These are phyloP conservation scores for Metschnikowia borealis DNA, from an alignment of 805 yeast genomes.

Conservation along the genomic window DNA sequence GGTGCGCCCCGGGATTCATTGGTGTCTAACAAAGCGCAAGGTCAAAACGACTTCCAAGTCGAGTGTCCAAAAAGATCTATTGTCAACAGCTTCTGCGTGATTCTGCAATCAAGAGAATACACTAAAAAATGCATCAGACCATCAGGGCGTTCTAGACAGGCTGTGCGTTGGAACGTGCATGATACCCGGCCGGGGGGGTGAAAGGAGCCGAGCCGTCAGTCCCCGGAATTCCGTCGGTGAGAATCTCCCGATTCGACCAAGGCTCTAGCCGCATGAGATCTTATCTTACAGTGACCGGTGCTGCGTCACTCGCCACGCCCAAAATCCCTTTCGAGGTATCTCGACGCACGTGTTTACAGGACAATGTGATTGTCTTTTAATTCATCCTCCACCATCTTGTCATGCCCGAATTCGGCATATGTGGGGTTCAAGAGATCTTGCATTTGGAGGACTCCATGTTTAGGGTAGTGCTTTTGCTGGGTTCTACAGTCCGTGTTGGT, in stretches of 20 bases:
- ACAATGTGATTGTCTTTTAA: too few relatives aligned
- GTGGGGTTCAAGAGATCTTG: too few relatives aligned
- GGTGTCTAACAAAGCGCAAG: background rate
- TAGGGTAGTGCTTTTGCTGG: too few relatives aligned
- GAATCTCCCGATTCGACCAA: background rate
- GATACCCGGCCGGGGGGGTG: background rate
- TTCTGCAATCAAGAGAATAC: background rate
- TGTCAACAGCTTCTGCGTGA: background rate
- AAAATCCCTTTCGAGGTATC: background rate
- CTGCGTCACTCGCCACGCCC: background rate
- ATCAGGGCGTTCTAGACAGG: background rate
- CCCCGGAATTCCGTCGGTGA: background rate
- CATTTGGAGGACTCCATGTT: too few relatives aligned
- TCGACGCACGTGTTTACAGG: background rate
- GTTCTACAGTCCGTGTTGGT: too few relatives aligned
- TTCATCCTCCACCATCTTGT: too few relatives aligned
- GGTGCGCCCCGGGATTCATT: fast-evolving
- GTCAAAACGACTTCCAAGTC: background rate
- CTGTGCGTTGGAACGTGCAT: background rate
- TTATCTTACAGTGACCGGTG: background rate
- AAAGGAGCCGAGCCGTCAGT: background rate
- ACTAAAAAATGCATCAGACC: background rate
- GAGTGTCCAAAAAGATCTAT: background rate
- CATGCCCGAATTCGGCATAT: too few relatives aligned
- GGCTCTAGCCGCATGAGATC: background rate